phyloP scores from a whole-genome alignment of 2,329 filamentous ascomycete species.

The Diaporthe helianthi region DNA sequence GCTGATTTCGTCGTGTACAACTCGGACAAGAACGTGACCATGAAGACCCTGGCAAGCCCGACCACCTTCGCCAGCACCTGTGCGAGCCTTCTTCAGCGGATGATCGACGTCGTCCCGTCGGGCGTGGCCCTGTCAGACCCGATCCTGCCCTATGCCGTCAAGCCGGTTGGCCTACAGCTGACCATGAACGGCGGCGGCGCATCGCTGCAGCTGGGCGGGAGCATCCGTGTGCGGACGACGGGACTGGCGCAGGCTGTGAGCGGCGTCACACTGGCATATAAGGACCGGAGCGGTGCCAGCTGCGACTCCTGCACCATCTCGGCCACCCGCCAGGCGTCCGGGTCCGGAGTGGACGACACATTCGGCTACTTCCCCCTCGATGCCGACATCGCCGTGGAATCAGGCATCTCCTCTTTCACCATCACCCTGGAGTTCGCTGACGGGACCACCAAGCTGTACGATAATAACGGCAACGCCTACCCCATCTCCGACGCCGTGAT shows the following conservation, averaged over 20 bases:
- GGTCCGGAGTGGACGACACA: conserved; percentile 65
- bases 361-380: conserved; percentile 62
- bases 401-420: conserved; percentile 68
- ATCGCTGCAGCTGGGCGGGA: conserved; percentile 58
- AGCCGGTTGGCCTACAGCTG: conserved; percentile 64
- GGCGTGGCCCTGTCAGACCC: conserved; percentile 58
- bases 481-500: conserved; percentile 62
- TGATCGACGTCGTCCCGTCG: conserved; percentile 67
- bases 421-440: conserved; percentile 50
- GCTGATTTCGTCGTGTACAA: conserved; percentile 64
- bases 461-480: conserved; percentile 66
- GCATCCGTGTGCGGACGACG: conserved; percentile 64
- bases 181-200: conserved; percentile 57
- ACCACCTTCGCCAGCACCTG: conserved; percentile 56
- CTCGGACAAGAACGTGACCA: conserved; percentile 62
- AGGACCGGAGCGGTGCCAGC: conserved; percentile 58
- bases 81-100: conserved; percentile 59
- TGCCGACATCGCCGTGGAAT: conserved; percentile 60
- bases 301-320: conserved; percentile 57
- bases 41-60: conserved; percentile 54
- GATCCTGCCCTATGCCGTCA: conserved; percentile 64
- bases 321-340: conserved; percentile 54
- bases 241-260: conserved; percentile 51
- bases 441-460: conserved; percentile 53
- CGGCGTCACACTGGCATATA: conserved; percentile 61